Conservation (phyloP, 768 basidiomycete genomes). For the Russula emetica region DNA sequence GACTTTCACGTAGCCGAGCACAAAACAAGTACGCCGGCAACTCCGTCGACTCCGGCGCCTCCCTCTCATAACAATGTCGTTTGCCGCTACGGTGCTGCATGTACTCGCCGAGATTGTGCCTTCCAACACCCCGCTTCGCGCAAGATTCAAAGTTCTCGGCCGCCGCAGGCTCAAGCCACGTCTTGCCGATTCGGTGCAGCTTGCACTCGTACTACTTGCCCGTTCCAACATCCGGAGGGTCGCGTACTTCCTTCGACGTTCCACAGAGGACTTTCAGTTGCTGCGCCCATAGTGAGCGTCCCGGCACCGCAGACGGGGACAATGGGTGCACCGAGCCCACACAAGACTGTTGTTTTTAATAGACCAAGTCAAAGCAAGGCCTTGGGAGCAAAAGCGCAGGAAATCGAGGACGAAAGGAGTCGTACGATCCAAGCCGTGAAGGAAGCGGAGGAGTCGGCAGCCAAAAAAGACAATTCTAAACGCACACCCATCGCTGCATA, state of each 20-base stretch:
- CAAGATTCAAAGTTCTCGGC: constrained; percentile 6
- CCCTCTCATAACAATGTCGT: constrained; percentile 37
- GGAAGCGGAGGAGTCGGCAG: constrained; percentile 56
- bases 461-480: constrained; percentile 58
- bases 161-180: constrained; percentile 21
- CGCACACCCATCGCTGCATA: constrained; percentile 34
- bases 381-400: constrained; percentile 52
- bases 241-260: constrained; percentile 75
- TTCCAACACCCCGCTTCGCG: constrained; percentile 44
- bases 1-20: constrained; percentile 23
- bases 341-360: constrained; percentile 72
- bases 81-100: constrained; percentile 82
- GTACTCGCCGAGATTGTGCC: constrained; percentile 81
- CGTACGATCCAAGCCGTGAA: constrained; percentile 62
- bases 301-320: constrained; percentile 60
- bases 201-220: constrained; percentile 69
- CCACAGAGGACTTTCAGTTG: constrained; percentile 68
- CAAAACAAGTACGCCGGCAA: constrained; percentile 35
- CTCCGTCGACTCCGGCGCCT: constrained; percentile 35
- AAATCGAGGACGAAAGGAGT: constrained; percentile 60
- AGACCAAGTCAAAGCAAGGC: constrained; percentile 36
- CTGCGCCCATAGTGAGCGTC: constrained; percentile 58
- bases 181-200: constrained; percentile 78
- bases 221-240: constrained; percentile 85
- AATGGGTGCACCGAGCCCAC: constrained; percentile 58